These are phyloP conservation scores for Boletus huronensis DNA, from an alignment of 768 basidiomycete genomes.

Conservation along the genomic window DNA sequence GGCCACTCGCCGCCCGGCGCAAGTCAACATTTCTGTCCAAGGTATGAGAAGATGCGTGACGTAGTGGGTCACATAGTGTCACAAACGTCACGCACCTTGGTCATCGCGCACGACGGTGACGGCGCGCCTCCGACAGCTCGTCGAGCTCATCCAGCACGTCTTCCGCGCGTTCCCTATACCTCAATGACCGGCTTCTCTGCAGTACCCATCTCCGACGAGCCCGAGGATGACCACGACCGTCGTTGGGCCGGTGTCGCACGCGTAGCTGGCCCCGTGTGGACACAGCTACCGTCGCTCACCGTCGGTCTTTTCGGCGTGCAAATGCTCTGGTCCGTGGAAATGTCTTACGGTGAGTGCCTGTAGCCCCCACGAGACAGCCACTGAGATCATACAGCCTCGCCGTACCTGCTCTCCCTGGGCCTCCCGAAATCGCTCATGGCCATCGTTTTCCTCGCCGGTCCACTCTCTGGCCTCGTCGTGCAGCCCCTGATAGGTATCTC, in stretches of 20 bases:
- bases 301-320: slow-evolving; percentile 81
- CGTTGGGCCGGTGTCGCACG: slow-evolving; percentile 52
- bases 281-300: slow-evolving; percentile 66
- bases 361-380: not conserved
- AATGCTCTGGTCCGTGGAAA: slow-evolving; percentile 91
- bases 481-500: slow-evolving; percentile 79
- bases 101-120: not conserved
- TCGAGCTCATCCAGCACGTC: not conserved
- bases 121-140: not conserved
- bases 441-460: slow-evolving; percentile 89
- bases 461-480: slow-evolving; percentile 83
- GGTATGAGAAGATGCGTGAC: not conserved
- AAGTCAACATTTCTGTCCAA: not conserved
- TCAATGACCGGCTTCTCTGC: slow-evolving; percentile 52
- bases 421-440: slow-evolving; percentile 85
- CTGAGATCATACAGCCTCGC: slow-evolving; percentile 50
- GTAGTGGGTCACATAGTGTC: not conserved
- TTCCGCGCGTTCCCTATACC: not conserved
- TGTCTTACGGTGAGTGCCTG: slow-evolving; percentile 69
- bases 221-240: slow-evolving; percentile 33
- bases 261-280: slow-evolving; percentile 66
- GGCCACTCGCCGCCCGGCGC: not conserved
- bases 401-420: slow-evolving; percentile 87
- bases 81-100: not conserved
- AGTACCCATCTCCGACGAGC: slow-evolving; percentile 44